These are phyloP conservation scores for Juglanconis oblonga DNA, from an alignment of 2,329 filamentous ascomycete species.

Conservation along the genomic window DNA sequence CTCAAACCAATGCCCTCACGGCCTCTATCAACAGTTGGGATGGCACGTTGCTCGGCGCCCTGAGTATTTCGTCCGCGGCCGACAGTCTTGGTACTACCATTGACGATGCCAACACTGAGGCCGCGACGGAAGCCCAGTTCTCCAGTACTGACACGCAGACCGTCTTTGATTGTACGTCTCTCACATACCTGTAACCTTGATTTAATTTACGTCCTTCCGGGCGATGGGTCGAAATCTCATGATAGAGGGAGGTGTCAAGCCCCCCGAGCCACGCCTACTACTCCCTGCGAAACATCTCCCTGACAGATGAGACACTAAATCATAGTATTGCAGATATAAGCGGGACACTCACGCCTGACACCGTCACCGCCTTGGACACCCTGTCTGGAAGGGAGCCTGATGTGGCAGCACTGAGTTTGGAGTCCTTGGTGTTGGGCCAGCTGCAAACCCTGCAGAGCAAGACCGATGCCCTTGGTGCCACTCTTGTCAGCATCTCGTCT, in stretches of 20 bases:
- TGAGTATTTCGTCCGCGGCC: constrained; percentile 3
- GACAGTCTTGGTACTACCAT: constrained; percentile 1
- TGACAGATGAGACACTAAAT: neutral
- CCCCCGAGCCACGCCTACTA: too few relatives aligned
- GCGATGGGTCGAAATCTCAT: neutral
- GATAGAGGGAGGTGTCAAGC: too few relatives aligned
- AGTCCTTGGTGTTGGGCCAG: constrained; percentile 4
- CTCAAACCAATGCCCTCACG: constrained; percentile 3
- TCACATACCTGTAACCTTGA: too few relatives aligned
- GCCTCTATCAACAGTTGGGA: constrained; percentile 5
- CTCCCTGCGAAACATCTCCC: too few relatives aligned
- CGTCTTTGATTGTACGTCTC: neutral
- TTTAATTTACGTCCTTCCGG: neutral
- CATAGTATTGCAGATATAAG: neutral
- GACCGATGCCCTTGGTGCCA: neutral
- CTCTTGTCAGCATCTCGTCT: constrained; percentile 7
- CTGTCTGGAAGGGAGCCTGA: constrained; percentile 2
- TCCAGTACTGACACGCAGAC: constrained; percentile 8
- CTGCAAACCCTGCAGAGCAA: constrained; percentile 4
- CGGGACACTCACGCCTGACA: constrained; percentile 6
- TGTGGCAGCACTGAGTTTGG: constrained; percentile 3
- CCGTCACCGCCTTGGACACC: constrained; percentile 1
- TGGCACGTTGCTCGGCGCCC: constrained; percentile 4
- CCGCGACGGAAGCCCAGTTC: constrained; percentile 3
- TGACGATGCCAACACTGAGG: constrained; percentile 10